Percentiles rank a stretch among this genome's conserved stretches.
Evolutionary conservation across 305 asterid species (phyloP).

Genomic region (Fraxinus paxiana): DNA sequence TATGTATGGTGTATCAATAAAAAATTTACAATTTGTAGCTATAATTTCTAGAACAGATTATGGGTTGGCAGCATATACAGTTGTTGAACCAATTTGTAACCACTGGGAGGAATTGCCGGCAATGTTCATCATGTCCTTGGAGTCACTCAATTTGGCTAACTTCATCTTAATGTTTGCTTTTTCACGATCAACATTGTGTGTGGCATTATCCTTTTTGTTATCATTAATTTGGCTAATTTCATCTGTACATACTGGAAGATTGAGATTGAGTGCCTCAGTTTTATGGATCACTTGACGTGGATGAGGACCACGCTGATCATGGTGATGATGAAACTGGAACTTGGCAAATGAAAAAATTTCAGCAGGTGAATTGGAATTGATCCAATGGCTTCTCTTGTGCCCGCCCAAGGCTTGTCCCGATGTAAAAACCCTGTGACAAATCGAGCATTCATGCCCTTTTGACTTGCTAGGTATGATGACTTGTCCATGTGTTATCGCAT

Average conservation of each 20-base stretch:
- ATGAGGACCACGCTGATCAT: not conserved
- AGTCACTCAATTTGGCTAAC: constrained; percentile 55
- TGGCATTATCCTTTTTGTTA: not conserved
- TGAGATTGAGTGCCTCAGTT: constrained; percentile 43
- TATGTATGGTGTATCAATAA: not conserved
- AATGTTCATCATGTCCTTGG: constrained; percentile 37
- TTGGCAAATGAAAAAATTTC: constrained; percentile 31
- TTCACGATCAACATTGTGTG: constrained; percentile 25
- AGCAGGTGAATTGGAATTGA: constrained; percentile 52
- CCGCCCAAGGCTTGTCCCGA: constrained; percentile 96
- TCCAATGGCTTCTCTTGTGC: constrained; percentile 94
- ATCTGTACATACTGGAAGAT: constrained; percentile 50
- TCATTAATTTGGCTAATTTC: constrained; percentile 3
- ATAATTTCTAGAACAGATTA: constrained; percentile 4
- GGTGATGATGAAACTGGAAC: constrained; percentile 28
- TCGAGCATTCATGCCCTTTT: constrained; percentile 74
- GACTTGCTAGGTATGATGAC: constrained; percentile 38
- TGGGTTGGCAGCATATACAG: constrained; percentile 28
- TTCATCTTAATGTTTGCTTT: constrained; percentile 58
- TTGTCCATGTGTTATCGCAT: constrained; percentile 37
- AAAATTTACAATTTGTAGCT: not conserved
- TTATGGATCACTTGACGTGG: constrained; percentile 13
- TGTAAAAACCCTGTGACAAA: constrained; percentile 72
- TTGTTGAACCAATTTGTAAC: constrained; percentile 62
- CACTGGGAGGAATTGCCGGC: constrained; percentile 50